These are phyloP conservation scores for Trichoderma arundinaceum DNA, from an alignment of 2,329 filamentous ascomycete species.

Conservation along the genomic window DNA sequence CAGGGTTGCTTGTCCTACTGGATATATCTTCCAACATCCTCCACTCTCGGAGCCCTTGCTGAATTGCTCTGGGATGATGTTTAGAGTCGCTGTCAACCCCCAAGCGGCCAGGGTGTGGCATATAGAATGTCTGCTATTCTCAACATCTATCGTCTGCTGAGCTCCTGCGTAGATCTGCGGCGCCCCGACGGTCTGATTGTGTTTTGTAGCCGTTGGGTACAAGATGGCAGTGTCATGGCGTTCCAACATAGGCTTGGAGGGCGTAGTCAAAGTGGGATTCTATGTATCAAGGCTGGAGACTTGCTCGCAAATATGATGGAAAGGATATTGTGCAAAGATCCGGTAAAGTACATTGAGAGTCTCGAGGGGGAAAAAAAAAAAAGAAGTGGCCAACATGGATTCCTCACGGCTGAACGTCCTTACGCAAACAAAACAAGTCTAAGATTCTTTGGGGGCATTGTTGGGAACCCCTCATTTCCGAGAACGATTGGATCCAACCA, in stretches of 20 bases:
- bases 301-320: background rate
- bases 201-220: conserved; percentile 3
- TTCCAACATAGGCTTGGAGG: conserved; percentile 21
- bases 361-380: conserved; percentile 1
- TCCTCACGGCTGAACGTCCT: background rate
- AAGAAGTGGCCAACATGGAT: background rate
- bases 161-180: background rate
- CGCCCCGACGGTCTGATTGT: conserved; percentile 1
- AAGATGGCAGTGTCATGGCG: conserved; percentile 2
- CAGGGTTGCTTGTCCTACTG: conserved; percentile 5
- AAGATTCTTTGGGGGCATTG: background rate
- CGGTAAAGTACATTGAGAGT: background rate
- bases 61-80: conserved; percentile 20
- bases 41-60: background rate
- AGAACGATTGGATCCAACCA: conserved; percentile 12
- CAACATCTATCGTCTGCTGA: background rate
- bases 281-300: background rate
- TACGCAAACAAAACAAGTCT: conserved; percentile 5
- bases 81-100: conserved; percentile 24
- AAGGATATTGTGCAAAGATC: background rate
- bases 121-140: background rate
- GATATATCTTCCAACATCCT: conserved; percentile 21
- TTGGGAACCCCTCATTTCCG: conserved; percentile 19
- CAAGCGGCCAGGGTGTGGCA: conserved; percentile 25
- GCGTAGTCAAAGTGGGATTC: background rate